Evolutionary conservation across 2,329 filamentous ascomycete species (phyloP), one percentile per base, ranked within the genome.

Genomic region (Neonectria sp.): DNA sequence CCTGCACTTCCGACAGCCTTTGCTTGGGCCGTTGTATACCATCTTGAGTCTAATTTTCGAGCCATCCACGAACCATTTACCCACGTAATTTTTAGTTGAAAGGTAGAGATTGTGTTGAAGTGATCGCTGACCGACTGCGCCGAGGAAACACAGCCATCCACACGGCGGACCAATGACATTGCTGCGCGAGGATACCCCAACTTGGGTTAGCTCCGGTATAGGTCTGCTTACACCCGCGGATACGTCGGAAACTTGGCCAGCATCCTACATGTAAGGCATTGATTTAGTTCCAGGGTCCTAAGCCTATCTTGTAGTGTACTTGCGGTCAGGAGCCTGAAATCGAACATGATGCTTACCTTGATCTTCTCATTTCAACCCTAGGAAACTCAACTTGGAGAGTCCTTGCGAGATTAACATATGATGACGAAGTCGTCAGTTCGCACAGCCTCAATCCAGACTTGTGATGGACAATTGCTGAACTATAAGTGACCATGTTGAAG

Each of bases 1-100:
- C 56, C 56, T 9, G 31, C 56, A 59, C 29, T 45, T 59, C 43
- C 45, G 56, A 12, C 56, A 59, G 3, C 56, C 56, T 21, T 59
- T 59, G 46, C 56, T 59, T 27, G 56, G 56, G 17, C 56, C 56
- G 56, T 40, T 59, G 56, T 59, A 59, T 4, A 59, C 56, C 56
- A 59, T 59, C 6, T 17, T 43, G 35, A 21, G 40, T 12, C 24
- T 24, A n/a, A 29, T 37, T 55, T 4, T 3, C 21, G 21, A 13
- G 12, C 11, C 24, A 48, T 48, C 45, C 12, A 27, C 45, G 6
- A 24, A 13, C 21, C 24, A 13, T 13, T 25, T 27, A 13, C 6
- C 12, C 4, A 25, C 12, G 24, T 27, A 15, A 21, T 24, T 40
- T 24, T 24, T 21, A 13, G 13, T 40, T n/a, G 24, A 55, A 37